Base-by-base conservation (phyloP, 2,329 filamentous ascomycete genomes). In the Phialemonium atrogriseum region DNA sequence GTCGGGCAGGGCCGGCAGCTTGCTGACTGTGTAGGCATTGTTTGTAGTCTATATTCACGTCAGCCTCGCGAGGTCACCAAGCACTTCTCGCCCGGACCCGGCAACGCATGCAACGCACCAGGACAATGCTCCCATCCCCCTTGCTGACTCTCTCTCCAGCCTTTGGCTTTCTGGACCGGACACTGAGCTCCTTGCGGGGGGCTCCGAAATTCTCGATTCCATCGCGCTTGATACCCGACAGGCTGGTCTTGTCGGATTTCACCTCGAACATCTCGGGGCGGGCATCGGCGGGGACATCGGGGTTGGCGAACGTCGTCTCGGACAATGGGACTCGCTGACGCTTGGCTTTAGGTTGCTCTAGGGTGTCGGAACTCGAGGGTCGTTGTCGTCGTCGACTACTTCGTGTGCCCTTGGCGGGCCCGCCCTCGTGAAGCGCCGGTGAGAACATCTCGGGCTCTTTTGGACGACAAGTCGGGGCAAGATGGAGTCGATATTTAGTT, bases 1-100 rank as follows among this genome's bases (percentile, higher is more conserved):
- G 48, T 88, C 80, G 29, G 89, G 88, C 15, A 93, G 70, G 34
- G 83, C 79, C 35, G 84, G 84, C 19, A 95, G 70, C 55, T 88
- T 87, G 57, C 82, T 84, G 40, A 94, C 84, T 25, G 74, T 81
- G 54, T 91, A 95, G 41, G 84, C 84, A 51, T 80, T 78, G 49
- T 84, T 94, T 50, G 78, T 85, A 23, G 84, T 85, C 83, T 93
- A 38, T 9, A 41, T 38, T 39, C 45, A 32, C 30, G 46, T 49
- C 33, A 51, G 44, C 35, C 28, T 10, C 18, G 9, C 23, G 11
- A 11, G 19, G 30, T 15, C 13, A 25, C 15, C 23, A 27, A 26
- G 33, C 11, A 24, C 15, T 30, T 9, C 10, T 22, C 11, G 22
- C 5, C 19, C 14, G 10, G 26, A 8, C 4, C 8, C 13, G 19